These are phyloP conservation scores for Prunus mira DNA, from an alignment of 306 rosid genomes.

Conservation along the genomic window DNA sequence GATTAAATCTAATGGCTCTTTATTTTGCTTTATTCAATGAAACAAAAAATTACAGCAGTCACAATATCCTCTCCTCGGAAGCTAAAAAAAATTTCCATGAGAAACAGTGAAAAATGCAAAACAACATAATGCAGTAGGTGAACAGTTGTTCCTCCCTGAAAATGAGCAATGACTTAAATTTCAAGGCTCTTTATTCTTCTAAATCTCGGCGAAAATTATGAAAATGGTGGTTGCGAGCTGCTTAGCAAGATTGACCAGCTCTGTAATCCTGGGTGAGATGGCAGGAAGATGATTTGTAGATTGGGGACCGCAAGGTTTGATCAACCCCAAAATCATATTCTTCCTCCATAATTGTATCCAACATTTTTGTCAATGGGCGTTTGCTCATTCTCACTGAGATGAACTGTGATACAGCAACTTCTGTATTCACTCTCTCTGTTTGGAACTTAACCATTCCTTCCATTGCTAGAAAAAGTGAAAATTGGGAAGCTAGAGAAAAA, in stretches of 20 bases:
- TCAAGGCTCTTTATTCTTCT: constrained; percentile 5
- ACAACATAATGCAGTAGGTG: background rate
- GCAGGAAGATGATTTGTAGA: background rate
- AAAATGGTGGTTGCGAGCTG: background rate
- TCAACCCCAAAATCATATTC: constrained; percentile 29
- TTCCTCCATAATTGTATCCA: constrained; percentile 49
- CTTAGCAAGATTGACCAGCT: background rate
- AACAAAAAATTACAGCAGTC: background rate
- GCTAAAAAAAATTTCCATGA: background rate
- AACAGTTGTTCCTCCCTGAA: background rate
- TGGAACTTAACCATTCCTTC: background rate
- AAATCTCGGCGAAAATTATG: background rate
- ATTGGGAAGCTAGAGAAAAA: background rate
- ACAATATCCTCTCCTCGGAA: background rate
- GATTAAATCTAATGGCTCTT: background rate
- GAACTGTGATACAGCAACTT: constrained; percentile 50
- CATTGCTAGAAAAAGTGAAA: background rate
- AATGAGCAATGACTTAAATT: background rate
- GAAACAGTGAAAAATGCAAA: background rate
- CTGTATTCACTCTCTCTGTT: constrained; percentile 25
- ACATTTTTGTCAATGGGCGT: constrained; percentile 25
- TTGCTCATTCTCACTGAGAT: constrained; percentile 24
- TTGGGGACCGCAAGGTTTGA: background rate
- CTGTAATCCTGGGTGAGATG: background rate
- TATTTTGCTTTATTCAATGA: constrained; percentile 3